Base-by-base conservation (phyloP, 306 rosid species). In the Gynostemma pentaphyllum region DNA sequence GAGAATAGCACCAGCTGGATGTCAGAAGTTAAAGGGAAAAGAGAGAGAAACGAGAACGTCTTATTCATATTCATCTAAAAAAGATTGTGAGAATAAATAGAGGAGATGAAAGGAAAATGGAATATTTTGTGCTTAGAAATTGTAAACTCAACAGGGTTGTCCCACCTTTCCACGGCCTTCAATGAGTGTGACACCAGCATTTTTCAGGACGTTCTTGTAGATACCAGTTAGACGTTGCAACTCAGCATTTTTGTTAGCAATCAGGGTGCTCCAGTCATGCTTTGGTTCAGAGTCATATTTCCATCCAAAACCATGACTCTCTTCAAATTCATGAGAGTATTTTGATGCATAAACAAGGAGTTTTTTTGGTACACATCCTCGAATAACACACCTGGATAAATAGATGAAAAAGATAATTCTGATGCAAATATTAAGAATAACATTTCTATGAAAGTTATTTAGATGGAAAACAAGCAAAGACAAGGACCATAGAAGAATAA, bases 331-430 rank as follows among this genome's bases (percentile, higher is more conserved):
- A 80, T 94, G 95, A 62, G 94, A 51, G 49, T 70, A 94, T 22
- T 86, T 81, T 40, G 97, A 94, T 2, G 95, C 65, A 54, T 88
- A 88, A 39, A 88, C 97, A 4, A 94, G 74, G 65, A 94, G 73
- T 68, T 94, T 94, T 77, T 94, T 94, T 5, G 99, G 99, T 52
- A 94, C 99, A 77, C 99, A 94, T 70, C 99, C 99, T 9, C 99
- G 88, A 68, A 94, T 79, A 41, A 94, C 99, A 47, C 99, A 94
- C 61, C 99, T 94, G 80, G 32, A 5, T 36, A 14, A 59, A 68
- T 74, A 1, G 45, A n/a, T n/a, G n/a, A n/a, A n/a, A 36, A 41
- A 68, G 41, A 39, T 39, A 39, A n/a, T n/a, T n/a, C n/a, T n/a
- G n/a, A 23, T 12, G 2, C 34, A 22, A 30, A 39, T 39, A 7